Conservation (phyloP, 177 flowering plant species). For the Vitis hybrid region DNA sequence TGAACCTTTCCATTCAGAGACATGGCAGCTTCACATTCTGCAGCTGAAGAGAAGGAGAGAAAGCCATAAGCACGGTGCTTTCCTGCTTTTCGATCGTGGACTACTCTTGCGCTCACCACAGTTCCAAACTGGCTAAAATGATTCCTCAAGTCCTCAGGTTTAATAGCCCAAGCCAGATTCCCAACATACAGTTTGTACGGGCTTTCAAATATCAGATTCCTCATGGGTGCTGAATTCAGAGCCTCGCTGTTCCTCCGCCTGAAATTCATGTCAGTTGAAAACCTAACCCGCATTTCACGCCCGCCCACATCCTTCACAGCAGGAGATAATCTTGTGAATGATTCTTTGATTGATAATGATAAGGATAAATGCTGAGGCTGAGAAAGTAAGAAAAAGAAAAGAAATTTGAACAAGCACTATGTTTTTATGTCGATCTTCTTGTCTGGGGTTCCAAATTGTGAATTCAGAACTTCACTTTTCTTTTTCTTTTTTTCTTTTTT, state of each 20-base stretch:
- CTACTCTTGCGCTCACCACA: slow-evolving; percentile 39
- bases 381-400: neutral
- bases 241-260: slow-evolving; percentile 18
- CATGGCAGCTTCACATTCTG: slow-evolving; percentile 37
- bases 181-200: slow-evolving; percentile 50
- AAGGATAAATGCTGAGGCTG: too few relatives aligned
- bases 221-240: slow-evolving; percentile 19
- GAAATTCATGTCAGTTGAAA: slow-evolving; percentile 25
- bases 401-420: neutral
- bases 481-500: too few relatives aligned
- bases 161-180: slow-evolving; percentile 40
- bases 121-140: slow-evolving; percentile 47
- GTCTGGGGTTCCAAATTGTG: too few relatives aligned
- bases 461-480: too few relatives aligned
- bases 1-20: slow-evolving; percentile 30
- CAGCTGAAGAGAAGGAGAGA: slow-evolving; percentile 41
- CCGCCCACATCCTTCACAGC: slow-evolving; percentile 46
- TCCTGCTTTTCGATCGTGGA: slow-evolving; percentile 39
- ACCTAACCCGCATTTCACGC: slow-evolving; percentile 48
- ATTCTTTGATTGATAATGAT: too few relatives aligned
- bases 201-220: slow-evolving; percentile 35
- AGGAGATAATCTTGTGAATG: neutral
- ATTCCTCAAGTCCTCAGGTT: slow-evolving; percentile 37
- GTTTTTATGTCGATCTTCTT: too few relatives aligned
- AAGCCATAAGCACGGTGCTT: slow-evolving; percentile 42